Conservation (phyloP, 139 green algal species). For the Coelastrella sp. region DNA sequence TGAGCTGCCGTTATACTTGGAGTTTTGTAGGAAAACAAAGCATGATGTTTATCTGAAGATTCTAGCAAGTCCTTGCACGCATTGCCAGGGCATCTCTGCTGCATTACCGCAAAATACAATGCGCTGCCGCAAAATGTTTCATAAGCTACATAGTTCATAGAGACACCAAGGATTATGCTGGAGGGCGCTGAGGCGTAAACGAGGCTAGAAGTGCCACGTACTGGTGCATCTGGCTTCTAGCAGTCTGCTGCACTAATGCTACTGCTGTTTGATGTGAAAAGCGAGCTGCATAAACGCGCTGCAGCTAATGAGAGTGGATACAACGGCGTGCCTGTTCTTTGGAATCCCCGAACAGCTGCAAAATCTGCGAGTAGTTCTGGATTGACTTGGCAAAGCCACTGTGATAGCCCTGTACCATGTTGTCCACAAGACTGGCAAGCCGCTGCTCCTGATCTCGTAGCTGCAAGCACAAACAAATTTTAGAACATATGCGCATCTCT, state of each 20-base stretch:
- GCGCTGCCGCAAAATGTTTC: too few relatives aligned
- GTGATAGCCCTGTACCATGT: conserved; percentile 79
- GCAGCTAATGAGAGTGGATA: background rate
- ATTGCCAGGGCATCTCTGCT: too few relatives aligned
- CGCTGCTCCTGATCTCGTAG: conserved; percentile 64
- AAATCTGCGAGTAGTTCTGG: conserved; percentile 90
- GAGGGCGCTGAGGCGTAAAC: too few relatives aligned
- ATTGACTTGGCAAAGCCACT: conserved; percentile 88
- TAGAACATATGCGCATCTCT: background rate
- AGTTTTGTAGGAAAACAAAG: too few relatives aligned
- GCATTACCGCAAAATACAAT: too few relatives aligned
- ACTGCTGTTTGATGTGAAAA: background rate
- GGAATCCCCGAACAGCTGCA: conserved; percentile 81
- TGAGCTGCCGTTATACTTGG: too few relatives aligned
- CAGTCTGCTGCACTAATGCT: background rate
- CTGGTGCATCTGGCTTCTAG: background rate
- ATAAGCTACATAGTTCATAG: too few relatives aligned
- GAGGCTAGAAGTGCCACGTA: too few relatives aligned
- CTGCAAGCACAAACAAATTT: conserved; percentile 53
- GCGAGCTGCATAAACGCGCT: background rate
- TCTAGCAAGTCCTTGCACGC: too few relatives aligned
- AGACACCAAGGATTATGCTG: too few relatives aligned
- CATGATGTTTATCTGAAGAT: too few relatives aligned
- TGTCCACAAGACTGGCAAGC: conserved; percentile 74
- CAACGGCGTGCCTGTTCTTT: conserved; percentile 66